Evolutionary conservation across 495 filamentous ascomycete species (phyloP).

Genomic region (Lasiosphaeria ovina): DNA sequence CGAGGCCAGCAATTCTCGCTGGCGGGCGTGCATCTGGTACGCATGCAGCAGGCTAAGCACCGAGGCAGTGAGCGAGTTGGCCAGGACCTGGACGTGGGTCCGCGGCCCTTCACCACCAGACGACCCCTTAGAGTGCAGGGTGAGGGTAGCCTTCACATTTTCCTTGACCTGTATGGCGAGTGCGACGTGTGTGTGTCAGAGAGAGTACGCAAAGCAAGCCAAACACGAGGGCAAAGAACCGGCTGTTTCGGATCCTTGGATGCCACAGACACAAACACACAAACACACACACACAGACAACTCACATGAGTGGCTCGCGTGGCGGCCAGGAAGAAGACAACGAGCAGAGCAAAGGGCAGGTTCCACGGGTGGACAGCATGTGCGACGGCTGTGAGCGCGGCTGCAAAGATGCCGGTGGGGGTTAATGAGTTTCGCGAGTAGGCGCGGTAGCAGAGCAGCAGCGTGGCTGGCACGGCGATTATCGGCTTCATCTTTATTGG

Average conservation of each 20-base stretch:
- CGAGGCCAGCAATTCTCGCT: slow-evolving; percentile 23
- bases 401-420: slow-evolving; percentile 65
- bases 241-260: too few species aligned
- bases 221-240: too few species aligned
- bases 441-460: slow-evolving; percentile 65
- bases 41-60: slow-evolving; percentile 70
- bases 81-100: slow-evolving; percentile 85
- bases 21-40: slow-evolving; percentile 54
- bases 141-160: slow-evolving; percentile 76
- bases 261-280: too few species aligned
- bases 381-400: slow-evolving; percentile 66
- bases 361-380: slow-evolving; percentile 92
- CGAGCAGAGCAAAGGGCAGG: slow-evolving; percentile 77
- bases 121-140: slow-evolving; percentile 67
- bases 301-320: slow-evolving; percentile 77
- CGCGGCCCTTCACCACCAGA: slow-evolving; percentile 76
- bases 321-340: slow-evolving; percentile 83
- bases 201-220: too few species aligned
- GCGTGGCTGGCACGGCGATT: slow-evolving; percentile 64
- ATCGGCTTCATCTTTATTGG: slow-evolving; percentile 62
- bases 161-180: slow-evolving; percentile 66
- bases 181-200: slow-evolving; percentile 1
- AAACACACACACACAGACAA: too few species aligned
- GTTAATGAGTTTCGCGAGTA: slow-evolving; percentile 74
- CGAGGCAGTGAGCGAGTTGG: slow-evolving; percentile 79